These are phyloP conservation scores for Aspergillus homomorphus DNA, from an alignment of 495 filamentous ascomycete genomes.

Conservation along the genomic window DNA sequence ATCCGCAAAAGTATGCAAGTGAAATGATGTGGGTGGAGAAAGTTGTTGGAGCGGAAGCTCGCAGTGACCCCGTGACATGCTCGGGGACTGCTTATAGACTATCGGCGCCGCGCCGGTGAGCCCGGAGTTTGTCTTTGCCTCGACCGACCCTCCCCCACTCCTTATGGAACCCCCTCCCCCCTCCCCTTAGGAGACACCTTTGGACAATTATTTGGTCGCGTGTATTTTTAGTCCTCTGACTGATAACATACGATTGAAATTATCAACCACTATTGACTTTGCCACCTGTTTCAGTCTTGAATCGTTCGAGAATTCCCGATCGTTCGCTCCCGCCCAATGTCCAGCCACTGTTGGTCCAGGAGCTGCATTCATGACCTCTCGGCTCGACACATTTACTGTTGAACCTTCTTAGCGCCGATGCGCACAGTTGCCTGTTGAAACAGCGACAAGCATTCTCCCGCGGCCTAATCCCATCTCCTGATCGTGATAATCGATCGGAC, in stretches of 20 bases:
- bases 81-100: background rate
- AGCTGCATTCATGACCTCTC: slow-evolving; percentile 22
- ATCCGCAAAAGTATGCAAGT: too few relatives aligned
- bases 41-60: too few relatives aligned
- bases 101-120: too few relatives aligned
- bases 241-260: background rate
- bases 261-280: background rate
- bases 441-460: background rate
- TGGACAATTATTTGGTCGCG: background rate
- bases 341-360: slow-evolving; percentile 14
- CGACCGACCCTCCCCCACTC: background rate
- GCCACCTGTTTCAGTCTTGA: background rate
- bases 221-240: background rate
- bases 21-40: too few relatives aligned
- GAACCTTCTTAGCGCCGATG: slow-evolving; percentile 4
- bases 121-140: background rate
- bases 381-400: slow-evolving; percentile 8
- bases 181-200: background rate
- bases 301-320: background rate
- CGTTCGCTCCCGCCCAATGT: slow-evolving; percentile 16
- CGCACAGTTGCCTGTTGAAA: slow-evolving; percentile 1
- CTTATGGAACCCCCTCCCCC: slow-evolving; percentile 5
- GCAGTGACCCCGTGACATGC: too few relatives aligned
- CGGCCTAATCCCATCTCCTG: background rate
- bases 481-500: background rate